These are phyloP conservation scores for Rhodofomes roseus DNA, from an alignment of 1,284 basidiomycete species.

Conservation along the genomic window DNA sequence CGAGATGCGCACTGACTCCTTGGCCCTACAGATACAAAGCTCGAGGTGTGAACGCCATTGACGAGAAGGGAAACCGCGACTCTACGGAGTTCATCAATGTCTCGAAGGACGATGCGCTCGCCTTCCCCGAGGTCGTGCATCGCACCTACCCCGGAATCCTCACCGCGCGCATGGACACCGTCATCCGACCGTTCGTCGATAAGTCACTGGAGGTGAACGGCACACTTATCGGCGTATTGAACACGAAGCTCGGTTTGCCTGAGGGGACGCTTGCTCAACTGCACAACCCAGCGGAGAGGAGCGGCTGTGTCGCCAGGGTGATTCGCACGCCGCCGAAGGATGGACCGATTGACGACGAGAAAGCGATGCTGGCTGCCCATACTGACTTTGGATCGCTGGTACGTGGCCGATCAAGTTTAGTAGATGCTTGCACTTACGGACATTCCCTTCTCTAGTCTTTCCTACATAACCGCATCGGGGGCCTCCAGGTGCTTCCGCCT, in stretches of 20 bases:
- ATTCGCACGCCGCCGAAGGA: constrained; percentile 4
- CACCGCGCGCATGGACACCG: constrained; percentile 41
- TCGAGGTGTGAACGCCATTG: constrained; percentile 53
- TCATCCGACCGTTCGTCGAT: constrained; percentile 49
- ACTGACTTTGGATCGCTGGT: constrained; percentile 13
- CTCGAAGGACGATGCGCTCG: constrained; percentile 40
- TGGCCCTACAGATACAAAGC: constrained; percentile 67
- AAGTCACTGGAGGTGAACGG: constrained; percentile 52
- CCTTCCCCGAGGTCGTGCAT: constrained; percentile 27
- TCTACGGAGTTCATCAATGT: constrained; percentile 61
- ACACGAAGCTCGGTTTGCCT: constrained; percentile 49
- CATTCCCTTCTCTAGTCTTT: constrained; percentile 39
- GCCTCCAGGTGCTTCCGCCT: constrained; percentile 63
- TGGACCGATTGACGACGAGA: constrained; percentile 3
- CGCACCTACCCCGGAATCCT: constrained; percentile 51
- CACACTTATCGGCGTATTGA: constrained; percentile 49
- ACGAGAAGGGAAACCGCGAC: constrained; percentile 49
- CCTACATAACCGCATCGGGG: constrained; percentile 67
- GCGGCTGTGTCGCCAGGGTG: constrained; percentile 3
- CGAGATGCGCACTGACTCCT: too few species aligned
- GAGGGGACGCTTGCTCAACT: constrained; percentile 2
- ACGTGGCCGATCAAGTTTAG: background rate
- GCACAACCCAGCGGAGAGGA: constrained; percentile 2
- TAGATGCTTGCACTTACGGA: too few species aligned
- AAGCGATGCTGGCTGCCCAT: constrained; percentile 5